Conservation (phyloP, 805 yeast species). For the Candida corydali region DNA sequence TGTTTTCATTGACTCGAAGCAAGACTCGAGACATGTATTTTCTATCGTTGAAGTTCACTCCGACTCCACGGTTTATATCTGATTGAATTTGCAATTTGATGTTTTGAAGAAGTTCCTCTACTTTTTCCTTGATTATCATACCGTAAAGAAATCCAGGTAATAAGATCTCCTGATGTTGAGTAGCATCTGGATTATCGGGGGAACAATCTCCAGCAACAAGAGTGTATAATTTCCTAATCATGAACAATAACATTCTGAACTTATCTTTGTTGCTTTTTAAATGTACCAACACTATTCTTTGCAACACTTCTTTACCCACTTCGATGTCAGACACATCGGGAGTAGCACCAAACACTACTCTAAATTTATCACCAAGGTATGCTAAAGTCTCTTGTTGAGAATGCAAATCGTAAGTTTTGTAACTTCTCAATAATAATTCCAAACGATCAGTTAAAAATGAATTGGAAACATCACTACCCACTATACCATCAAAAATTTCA, state of each 20-base stretch:
- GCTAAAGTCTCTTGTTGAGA: conserved; percentile 88
- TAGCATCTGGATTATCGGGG: conserved; percentile 98
- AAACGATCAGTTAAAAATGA: conserved; percentile 97
- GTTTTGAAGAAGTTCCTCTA: conserved; percentile 83
- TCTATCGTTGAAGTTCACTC: conserved; percentile 79
- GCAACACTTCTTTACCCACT: conserved; percentile 81
- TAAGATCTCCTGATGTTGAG: conserved; percentile 96
- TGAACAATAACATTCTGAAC: conserved; percentile 81
- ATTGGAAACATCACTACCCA: conserved; percentile 80
- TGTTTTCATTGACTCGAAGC: conserved; percentile 79
- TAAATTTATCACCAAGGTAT: conserved; percentile 91
- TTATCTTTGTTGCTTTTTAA: conserved; percentile 71
- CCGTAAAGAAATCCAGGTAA: conserved; percentile 96
- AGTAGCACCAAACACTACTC: conserved; percentile 87
- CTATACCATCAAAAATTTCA: conserved; percentile 93
- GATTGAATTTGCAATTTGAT: conserved; percentile 71
- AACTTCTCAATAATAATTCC: conserved; percentile 85
- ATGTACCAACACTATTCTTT: conserved; percentile 86
- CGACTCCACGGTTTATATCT: conserved; percentile 74
- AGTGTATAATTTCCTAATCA: conserved; percentile 93
- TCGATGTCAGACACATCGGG: conserved; percentile 85
- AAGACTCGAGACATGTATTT: conserved; percentile 81
- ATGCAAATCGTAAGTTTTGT: conserved; percentile 73
- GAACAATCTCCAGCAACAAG: conserved; percentile 95
- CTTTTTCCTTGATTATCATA: conserved; percentile 93